These are phyloP conservation scores for Macadamia integrifolia DNA, from an alignment of 164 flowering plant species.

Conservation along the genomic window DNA sequence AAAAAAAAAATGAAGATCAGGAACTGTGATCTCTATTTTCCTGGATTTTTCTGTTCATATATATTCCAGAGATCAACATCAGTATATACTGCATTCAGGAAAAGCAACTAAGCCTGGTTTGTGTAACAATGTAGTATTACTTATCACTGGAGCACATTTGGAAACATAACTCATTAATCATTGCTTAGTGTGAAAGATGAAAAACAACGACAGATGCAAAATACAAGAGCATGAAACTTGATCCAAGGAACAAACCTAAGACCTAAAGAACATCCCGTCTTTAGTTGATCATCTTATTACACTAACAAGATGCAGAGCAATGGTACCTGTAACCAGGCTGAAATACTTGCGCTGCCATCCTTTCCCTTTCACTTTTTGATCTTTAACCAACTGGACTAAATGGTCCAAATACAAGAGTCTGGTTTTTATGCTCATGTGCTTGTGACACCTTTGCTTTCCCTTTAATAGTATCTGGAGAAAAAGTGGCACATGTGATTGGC, in stretches of 20 bases:
- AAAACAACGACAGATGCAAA: not conserved
- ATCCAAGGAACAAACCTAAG: not conserved
- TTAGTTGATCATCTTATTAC: not conserved
- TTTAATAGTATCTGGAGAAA: constrained; percentile 97
- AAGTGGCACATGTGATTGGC: constrained; percentile 96
- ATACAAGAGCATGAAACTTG: too few species aligned
- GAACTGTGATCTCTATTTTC: too few species aligned
- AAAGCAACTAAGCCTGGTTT: too few species aligned
- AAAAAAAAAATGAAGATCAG: not conserved
- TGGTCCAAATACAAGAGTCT: constrained; percentile 87
- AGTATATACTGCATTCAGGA: too few species aligned
- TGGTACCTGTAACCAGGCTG: constrained; percentile 79
- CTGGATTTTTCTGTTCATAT: too few species aligned
- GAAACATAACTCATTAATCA: not conserved
- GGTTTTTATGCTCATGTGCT: constrained; percentile 85
- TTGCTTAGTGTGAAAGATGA: not conserved
- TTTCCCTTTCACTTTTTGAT: constrained; percentile 72
- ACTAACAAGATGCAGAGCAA: not conserved
- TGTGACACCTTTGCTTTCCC: constrained; percentile 81
- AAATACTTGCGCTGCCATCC: constrained; percentile 88
- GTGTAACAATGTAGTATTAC: too few species aligned
- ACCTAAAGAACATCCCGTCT: not conserved
- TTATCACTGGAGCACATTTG: not conserved
- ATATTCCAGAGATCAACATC: too few species aligned
- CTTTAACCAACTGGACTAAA: constrained; percentile 70